phyloP scores from a whole-genome alignment of 768 basidiomycete species.

The Calocera viscosa region DNA sequence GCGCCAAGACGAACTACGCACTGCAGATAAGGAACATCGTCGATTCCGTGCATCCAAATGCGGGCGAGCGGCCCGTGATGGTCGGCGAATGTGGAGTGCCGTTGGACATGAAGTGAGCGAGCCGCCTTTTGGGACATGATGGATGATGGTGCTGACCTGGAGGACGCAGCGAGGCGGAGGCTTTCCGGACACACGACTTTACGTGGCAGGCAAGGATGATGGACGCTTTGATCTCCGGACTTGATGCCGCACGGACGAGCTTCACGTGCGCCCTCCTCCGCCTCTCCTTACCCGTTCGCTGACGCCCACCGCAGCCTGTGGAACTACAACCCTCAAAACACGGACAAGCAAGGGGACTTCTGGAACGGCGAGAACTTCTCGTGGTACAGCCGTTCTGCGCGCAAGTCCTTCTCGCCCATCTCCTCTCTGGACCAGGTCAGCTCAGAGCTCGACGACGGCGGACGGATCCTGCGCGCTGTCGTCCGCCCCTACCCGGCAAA shows the following conservation, averaged over 20 bases:
- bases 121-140: no score
- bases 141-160: background rate
- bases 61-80: slow-evolving; percentile 60
- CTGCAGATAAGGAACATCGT: slow-evolving; percentile 73
- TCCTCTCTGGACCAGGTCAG: slow-evolving; percentile 40
- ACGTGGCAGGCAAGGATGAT: slow-evolving; percentile 82
- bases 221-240: slow-evolving; percentile 77
- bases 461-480: slow-evolving; percentile 58
- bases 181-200: slow-evolving; percentile 62
- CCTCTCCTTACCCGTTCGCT: background rate
- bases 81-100: slow-evolving; percentile 92
- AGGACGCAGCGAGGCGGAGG: slow-evolving; percentile 49
- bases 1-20: slow-evolving; percentile 68
- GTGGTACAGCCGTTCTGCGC: slow-evolving; percentile 47
- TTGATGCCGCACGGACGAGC: slow-evolving; percentile 63
- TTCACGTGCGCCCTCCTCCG: slow-evolving; percentile 85
- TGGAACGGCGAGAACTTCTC: slow-evolving; percentile 99
- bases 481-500: slow-evolving; percentile 89
- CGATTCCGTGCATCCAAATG: slow-evolving; percentile 43
- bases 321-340: slow-evolving; percentile 88
- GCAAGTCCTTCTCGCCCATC: slow-evolving; percentile 41
- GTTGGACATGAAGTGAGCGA: slow-evolving; percentile 98
- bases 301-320: slow-evolving; percentile 47
- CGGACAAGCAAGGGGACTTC: slow-evolving; percentile 62
- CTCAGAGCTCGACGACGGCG: slow-evolving; percentile 70